phyloP scores from a whole-genome alignment of 2,329 filamentous ascomycete species.

The Colletotrichum caudatum region DNA sequence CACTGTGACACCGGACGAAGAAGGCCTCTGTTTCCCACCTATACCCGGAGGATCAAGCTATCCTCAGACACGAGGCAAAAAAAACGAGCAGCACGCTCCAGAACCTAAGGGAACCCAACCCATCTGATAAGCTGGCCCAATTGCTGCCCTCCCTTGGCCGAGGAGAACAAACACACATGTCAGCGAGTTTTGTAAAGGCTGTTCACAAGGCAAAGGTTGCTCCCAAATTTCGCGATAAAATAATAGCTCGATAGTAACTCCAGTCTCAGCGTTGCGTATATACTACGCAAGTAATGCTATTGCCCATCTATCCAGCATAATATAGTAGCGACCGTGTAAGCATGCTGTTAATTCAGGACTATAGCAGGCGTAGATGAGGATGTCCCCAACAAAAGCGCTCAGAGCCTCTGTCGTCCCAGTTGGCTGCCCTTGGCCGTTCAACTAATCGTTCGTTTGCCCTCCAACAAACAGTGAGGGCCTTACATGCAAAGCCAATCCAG shows the following conservation, averaged over 20 bases:
- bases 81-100: neutral
- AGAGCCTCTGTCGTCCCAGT: conserved; percentile 23
- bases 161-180: neutral
- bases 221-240: neutral
- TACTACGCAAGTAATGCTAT: conserved; percentile 24
- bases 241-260: neutral
- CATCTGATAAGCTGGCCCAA: neutral
- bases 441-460: conserved; percentile 19
- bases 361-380: conserved; percentile 32
- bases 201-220: conserved; percentile 3
- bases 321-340: conserved; percentile 34
- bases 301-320: conserved; percentile 34
- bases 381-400: conserved; percentile 22
- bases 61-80: neutral
- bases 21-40: neutral
- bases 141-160: neutral
- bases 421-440: conserved; percentile 18
- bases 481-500: conserved; percentile 34
- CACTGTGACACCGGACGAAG: conserved; percentile 24
- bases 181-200: no score
- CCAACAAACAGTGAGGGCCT: conserved; percentile 4
- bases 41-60: neutral
- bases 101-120: neutral
- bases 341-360: conserved; percentile 38
- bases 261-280: neutral